Base-by-base conservation (phyloP, 192 early-diverging fungal species). In the Coemansia brasiliensis region DNA sequence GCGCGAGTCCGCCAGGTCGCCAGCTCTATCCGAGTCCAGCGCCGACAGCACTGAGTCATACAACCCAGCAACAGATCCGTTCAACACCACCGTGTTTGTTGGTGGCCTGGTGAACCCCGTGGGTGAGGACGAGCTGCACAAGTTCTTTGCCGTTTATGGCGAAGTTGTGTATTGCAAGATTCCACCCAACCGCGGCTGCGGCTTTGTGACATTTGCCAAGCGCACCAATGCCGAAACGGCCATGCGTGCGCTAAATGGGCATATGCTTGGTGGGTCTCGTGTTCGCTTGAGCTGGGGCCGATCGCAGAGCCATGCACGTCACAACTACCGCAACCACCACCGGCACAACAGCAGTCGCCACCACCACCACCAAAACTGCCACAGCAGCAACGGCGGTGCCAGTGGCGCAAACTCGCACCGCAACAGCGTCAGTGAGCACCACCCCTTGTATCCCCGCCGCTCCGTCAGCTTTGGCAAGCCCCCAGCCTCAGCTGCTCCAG, bases 61-160 rank as follows among this genome's bases (percentile, higher is more conserved):
- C 58, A 73, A 76, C 39, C 73, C 73, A 27, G 73, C 79, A 1
- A 65, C 73, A 2, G 94, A 97, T 67, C 92, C 92, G 39, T 88
- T 78, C 71, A 96, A 96, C 78, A 97, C 94, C 4, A 98, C 96
- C 3, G 92, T 98, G 25, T 98, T 98, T 82, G 93, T 98, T 20
- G 96, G 96, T 18, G 95, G 95, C 4, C 76, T 98, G 39, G 88
- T 83, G 39, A 82, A 89, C 27, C 81, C 85, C 7, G 87, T 91
- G n/a, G 82, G 83, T 21, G 94, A 97, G 63, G 90, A 94, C 45
- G 94, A 97, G 49, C 82, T 98, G 54, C 69, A 84, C 29, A 83
- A 84, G 5, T 83, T 86, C 60, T 98, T 98, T 74, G 73, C 84
- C 12, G 83, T 84, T 27, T 95, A 93, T 83, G 96, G 96, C 27